phyloP scores from a whole-genome alignment of 2,329 filamentous ascomycete species.

The Fusarium scirpi region DNA sequence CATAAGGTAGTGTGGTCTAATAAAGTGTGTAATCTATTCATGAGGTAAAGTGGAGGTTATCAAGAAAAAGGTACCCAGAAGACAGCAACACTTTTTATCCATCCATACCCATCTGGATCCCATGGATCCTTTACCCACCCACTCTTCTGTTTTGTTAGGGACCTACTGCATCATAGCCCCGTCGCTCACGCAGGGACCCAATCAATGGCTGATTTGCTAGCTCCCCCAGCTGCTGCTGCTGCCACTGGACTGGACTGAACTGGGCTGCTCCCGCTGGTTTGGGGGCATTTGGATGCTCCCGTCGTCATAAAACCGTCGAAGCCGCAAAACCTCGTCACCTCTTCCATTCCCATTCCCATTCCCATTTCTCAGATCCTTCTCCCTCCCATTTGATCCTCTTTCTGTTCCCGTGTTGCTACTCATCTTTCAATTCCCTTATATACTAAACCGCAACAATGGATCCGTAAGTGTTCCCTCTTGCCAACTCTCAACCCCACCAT shows the following conservation, averaged over 20 bases:
- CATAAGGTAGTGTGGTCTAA: not conserved
- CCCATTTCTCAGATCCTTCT: constrained; percentile 32
- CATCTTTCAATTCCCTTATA: constrained; percentile 20
- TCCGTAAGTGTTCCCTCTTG: constrained; percentile 42
- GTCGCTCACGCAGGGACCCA: constrained; percentile 41
- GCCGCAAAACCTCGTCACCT: constrained; percentile 43
- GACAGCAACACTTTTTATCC: not conserved
- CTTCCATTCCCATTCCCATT: constrained; percentile 22
- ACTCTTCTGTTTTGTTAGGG: constrained; percentile 27
- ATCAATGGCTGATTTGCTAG: constrained; percentile 37
- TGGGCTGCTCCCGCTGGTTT: constrained; percentile 9
- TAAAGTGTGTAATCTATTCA: not conserved
- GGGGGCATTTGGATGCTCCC: constrained; percentile 38
- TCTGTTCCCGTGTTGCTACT: constrained; percentile 14
- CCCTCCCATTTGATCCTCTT: constrained; percentile 24
- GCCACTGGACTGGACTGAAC: not conserved
- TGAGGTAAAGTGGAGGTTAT: constrained; percentile 19
- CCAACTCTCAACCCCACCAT: constrained; percentile 44
- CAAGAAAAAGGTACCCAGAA: constrained; percentile 6
- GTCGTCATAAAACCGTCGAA: constrained; percentile 49
- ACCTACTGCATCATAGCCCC: constrained; percentile 48
- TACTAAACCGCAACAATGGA: constrained; percentile 43
- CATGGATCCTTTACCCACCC: constrained; percentile 32
- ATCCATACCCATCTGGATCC: not conserved
- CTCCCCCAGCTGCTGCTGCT: constrained; percentile 34